phyloP scores from a whole-genome alignment of 2,329 filamentous ascomycete genomes.

The Penicillium expansum region DNA sequence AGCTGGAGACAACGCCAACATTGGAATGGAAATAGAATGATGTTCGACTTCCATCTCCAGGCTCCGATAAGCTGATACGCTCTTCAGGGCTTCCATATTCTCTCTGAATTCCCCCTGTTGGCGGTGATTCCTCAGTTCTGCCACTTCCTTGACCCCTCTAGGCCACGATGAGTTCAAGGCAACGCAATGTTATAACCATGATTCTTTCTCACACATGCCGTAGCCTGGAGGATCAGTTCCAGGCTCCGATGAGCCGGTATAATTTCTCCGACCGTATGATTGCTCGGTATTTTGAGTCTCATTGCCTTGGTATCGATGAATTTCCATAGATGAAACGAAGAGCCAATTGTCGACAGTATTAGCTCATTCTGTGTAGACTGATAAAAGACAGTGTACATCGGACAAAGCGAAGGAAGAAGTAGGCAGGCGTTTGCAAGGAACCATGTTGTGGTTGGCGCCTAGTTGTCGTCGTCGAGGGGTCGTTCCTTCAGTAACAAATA shows the following conservation, averaged over 20 bases:
- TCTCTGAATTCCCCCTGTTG: no score
- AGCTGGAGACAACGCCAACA: neutral
- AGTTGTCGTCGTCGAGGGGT: neutral
- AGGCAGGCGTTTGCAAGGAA: neutral
- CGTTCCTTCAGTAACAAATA: neutral
- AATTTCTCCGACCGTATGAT: neutral
- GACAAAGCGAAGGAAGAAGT: neutral
- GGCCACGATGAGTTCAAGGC: neutral
- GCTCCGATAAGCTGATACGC: neutral
- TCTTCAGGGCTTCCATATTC: no score
- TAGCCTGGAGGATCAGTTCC: neutral
- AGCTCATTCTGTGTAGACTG: neutral
- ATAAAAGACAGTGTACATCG: neutral
- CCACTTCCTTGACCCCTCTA: neutral
- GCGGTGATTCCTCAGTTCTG: no score
- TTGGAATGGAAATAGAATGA: neutral
- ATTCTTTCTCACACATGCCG: neutral
- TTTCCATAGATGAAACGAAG: neutral
- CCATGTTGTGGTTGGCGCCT: neutral
- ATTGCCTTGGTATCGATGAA: no score
- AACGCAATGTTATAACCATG: neutral
- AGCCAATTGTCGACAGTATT: neutral
- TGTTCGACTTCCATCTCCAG: no score
- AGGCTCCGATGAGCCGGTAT: neutral
- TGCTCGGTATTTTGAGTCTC: neutral